Evolutionary conservation across 345 rosid genomes (phyloP).

Genomic region (Physaria fendleri): DNA sequence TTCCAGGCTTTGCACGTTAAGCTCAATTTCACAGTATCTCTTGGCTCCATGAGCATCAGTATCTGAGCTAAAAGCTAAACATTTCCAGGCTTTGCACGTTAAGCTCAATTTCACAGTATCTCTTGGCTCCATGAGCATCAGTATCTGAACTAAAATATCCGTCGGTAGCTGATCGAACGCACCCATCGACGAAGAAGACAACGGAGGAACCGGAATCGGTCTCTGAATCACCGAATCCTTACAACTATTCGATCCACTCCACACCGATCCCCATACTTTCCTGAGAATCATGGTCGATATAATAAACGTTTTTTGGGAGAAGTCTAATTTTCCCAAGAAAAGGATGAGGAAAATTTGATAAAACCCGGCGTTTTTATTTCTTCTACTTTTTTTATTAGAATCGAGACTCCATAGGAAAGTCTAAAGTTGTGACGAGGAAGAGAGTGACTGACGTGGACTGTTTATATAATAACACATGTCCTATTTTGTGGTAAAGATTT

Average conservation of each 20-base stretch:
- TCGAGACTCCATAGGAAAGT: background rate
- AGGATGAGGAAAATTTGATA: background rate
- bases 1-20: slow-evolving; percentile 45
- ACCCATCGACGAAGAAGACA: slow-evolving; percentile 40
- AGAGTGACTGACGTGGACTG: slow-evolving; percentile 4
- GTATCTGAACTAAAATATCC: slow-evolving; percentile 58
- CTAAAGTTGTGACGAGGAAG: background rate
- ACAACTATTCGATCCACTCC: slow-evolving; percentile 24
- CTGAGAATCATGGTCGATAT: slow-evolving; percentile 36
- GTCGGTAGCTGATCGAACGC: slow-evolving; percentile 51
- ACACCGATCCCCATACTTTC: slow-evolving; percentile 44
- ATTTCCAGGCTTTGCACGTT: slow-evolving; percentile 47
- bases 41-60: slow-evolving; percentile 52
- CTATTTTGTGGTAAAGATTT: background rate
- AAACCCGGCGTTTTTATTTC: background rate
- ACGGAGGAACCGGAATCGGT: slow-evolving; percentile 1
- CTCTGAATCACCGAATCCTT: background rate
- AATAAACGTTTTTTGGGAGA: background rate
- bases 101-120: slow-evolving; percentile 47
- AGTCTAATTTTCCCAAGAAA: slow-evolving; percentile 14
- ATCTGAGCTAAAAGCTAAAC: slow-evolving; percentile 58
- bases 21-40: slow-evolving; percentile 48
- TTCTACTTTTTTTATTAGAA: background rate
- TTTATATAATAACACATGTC: background rate
- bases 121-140: slow-evolving; percentile 53